phyloP scores from a whole-genome alignment of 2,329 filamentous ascomycete genomes.

The Aspergillus ochraceus region DNA sequence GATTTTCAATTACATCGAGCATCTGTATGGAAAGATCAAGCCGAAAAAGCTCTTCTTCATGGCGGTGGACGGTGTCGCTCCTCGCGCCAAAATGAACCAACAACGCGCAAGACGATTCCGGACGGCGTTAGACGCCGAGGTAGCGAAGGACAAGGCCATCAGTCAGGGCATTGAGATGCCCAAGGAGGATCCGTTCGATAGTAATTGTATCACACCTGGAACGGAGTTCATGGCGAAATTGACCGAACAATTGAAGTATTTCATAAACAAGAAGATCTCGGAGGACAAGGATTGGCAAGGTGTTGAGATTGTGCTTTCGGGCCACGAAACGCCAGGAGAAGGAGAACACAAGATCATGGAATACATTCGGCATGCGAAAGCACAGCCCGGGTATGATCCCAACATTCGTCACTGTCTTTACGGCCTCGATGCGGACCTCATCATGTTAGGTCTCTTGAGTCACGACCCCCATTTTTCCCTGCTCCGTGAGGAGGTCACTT shows the following conservation, averaged over 20 bases:
- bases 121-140: constrained; percentile 87
- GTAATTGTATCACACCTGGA: constrained; percentile 96
- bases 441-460: constrained; percentile 96
- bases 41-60: constrained; percentile 99
- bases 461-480: constrained; percentile 98
- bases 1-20: constrained; percentile 99
- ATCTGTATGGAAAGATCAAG: constrained; percentile 97
- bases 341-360: constrained; percentile 99
- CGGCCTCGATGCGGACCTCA: constrained; percentile 93
- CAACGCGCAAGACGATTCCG: constrained; percentile 93
- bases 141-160: constrained; percentile 88
- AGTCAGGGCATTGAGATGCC: constrained; percentile 87
- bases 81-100: constrained; percentile 99
- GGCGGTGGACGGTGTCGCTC: constrained; percentile 97
- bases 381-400: constrained; percentile 85
- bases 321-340: constrained; percentile 96
- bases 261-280: constrained; percentile 97
- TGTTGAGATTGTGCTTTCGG: constrained; percentile 92
- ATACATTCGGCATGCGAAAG: constrained; percentile 96
- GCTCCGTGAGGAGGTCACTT: constrained; percentile 95
- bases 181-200: constrained; percentile 94
- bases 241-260: constrained; percentile 92
- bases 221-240: constrained; percentile 98
- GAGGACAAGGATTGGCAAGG: constrained; percentile 98
- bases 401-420: constrained; percentile 97